Conservation (phyloP, 495 filamentous ascomycete species). For the Cenococcum geophilum region DNA sequence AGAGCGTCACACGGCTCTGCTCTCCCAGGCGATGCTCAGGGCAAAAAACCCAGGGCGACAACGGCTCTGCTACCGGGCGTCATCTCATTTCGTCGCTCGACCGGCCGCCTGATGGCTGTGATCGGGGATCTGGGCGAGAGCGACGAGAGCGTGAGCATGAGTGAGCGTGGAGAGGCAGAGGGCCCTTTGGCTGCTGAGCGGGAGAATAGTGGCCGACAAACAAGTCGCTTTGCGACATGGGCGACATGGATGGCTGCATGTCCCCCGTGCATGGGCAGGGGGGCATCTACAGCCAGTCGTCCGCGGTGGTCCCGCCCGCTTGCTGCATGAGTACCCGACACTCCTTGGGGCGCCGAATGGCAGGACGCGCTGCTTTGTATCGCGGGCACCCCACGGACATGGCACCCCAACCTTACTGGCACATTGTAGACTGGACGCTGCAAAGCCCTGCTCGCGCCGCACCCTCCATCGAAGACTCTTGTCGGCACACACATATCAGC, state of each 20-base stretch:
- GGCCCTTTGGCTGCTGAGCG: neutral
- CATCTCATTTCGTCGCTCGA: too few species aligned
- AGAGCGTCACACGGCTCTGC: too few species aligned
- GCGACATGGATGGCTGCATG: slow-evolving; percentile 21
- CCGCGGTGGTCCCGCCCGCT: neutral
- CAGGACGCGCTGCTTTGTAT: slow-evolving; percentile 11
- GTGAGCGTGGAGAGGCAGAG: too few species aligned
- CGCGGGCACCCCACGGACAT: slow-evolving; percentile 21
- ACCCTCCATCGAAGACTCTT: neutral
- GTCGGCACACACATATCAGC: neutral
- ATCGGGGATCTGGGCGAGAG: too few species aligned
- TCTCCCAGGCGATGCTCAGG: too few species aligned
- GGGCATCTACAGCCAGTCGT: slow-evolving; percentile 17
- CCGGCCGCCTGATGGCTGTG: too few species aligned
- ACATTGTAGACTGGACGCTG: neutral
- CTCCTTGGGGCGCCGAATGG: slow-evolving; percentile 24
- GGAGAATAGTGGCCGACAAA: slow-evolving; percentile 10
- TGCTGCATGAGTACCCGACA: slow-evolving; percentile 25
- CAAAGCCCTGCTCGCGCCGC: neutral
- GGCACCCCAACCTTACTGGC: neutral
- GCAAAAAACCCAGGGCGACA: too few species aligned
- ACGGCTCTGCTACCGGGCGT: too few species aligned
- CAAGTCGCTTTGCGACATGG: slow-evolving; percentile 9
- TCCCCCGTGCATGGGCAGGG: slow-evolving; percentile 7
- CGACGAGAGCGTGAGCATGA: too few species aligned